Evolutionary conservation across 139 green algal genomes (phyloP).

Genomic region (Yamagishiella unicocca): DNA sequence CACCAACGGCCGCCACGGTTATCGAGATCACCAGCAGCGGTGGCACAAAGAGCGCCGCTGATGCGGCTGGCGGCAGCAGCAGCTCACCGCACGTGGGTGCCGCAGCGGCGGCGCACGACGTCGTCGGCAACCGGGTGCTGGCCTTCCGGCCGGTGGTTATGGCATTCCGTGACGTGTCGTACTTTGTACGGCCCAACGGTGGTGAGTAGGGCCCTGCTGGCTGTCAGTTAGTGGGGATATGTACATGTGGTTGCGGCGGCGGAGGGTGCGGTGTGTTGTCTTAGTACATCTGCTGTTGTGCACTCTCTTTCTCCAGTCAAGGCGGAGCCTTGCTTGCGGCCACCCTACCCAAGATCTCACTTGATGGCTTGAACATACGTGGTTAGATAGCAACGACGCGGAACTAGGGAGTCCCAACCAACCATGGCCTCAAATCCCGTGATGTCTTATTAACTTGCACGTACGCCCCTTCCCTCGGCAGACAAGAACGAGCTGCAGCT

Average conservation of each 20-base stretch:
- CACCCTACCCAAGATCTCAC: too few species aligned
- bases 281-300: too few species aligned
- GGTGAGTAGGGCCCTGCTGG: not conserved
- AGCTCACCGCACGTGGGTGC: not conserved
- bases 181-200: slow-evolving; percentile 31
- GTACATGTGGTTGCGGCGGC: not conserved
- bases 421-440: not conserved
- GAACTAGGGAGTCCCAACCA: too few species aligned
- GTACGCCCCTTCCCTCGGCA: not conserved
- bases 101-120: not conserved
- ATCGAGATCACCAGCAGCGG: not conserved
- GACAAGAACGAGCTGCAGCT: slow-evolving; percentile 56
- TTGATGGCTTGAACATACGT: not conserved
- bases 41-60: not conserved
- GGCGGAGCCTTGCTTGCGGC: not conserved
- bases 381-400: too few species aligned
- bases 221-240: not conserved
- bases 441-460: not conserved
- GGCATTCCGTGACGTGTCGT: slow-evolving; percentile 40
- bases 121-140: not conserved
- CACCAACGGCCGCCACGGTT: not conserved
- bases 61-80: not conserved
- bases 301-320: not conserved
- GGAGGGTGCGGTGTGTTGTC: not conserved
- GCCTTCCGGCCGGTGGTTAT: slow-evolving; percentile 43